Base-by-base conservation (phyloP, 129 eudicot species). In the Helichrysum umbraculigerum region DNA sequence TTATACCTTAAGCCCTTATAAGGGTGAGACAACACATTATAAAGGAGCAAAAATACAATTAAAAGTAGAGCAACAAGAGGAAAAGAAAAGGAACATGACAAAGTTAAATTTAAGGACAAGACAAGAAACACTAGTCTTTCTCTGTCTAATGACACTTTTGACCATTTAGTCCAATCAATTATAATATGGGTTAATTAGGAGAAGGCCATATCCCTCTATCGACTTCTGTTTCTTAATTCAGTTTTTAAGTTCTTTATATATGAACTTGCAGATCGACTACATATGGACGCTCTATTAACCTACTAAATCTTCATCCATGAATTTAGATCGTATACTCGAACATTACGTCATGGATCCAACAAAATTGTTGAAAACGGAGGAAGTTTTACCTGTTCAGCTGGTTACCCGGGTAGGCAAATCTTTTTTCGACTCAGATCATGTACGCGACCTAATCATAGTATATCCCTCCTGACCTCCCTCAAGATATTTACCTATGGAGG, bases 111-210 rank as follows among this genome's bases (percentile, higher is more conserved):
- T 60, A 54, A 75, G 85, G 97, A 88, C 96, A 90, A 56, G 96
- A 90, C 84, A 83, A 81, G 92, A 93, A 83, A 85, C 85, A 79
- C 71, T 67, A 73, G 88, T 88, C 97, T 71, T 81, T 74, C 54
- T 83, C 76, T 76, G 88, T 86, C 81, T 83, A 76, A 93, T 90
- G 82, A 80, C 75, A 76, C 87, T 84, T 85, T 90, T 93, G 98
- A 93, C 92, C 86, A 80, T 72, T 83, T 25, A 79, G 77, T 87
- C 96, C 91, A 87, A 89, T 89, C 88, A 83, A 83, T 47, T 47
- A 47, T 11, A 81, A 81, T 57, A 66, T 74, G 85, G 68, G 83
- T 80, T 63, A 71, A 81, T 80, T 14, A 81, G 54, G 54, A 47
- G 88, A 78, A 83, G 84, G 72, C 69, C 84, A 82, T 81, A 87